phyloP scores from a whole-genome alignment of 768 basidiomycete genomes.

The Suillus lakei region DNA sequence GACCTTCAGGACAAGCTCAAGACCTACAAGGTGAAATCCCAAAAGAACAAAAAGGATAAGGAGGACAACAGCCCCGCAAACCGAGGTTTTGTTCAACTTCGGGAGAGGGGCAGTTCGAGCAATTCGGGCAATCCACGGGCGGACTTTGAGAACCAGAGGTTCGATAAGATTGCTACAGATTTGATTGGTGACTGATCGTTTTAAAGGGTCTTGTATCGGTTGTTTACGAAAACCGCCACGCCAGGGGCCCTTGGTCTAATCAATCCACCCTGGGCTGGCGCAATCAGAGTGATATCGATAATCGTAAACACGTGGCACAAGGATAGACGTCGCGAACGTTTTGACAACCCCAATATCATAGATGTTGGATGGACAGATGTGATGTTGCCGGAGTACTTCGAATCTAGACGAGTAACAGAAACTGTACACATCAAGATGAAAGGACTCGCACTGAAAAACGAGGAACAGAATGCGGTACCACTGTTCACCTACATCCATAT shows the following conservation, averaged over 20 bases:
- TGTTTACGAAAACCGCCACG: conserved; percentile 27
- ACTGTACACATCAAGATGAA: conserved; percentile 25
- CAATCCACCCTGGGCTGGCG: conserved; percentile 36
- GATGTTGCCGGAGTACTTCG: conserved; percentile 30
- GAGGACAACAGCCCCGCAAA: conserved; percentile 51
- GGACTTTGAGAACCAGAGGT: conserved; percentile 56
- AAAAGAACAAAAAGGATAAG: conserved; percentile 30
- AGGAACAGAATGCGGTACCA: conserved; percentile 21
- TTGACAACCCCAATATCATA: conserved; percentile 37
- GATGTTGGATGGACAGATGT: conserved; percentile 51
- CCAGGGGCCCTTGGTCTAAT: conserved; percentile 38
- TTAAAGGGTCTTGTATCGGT: conserved; percentile 36
- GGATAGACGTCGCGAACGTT: conserved; percentile 40
- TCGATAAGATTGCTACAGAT: background rate
- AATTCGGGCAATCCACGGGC: conserved; percentile 34
- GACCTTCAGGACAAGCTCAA: conserved; percentile 45
- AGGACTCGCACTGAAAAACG: conserved; percentile 3
- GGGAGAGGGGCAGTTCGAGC: conserved; percentile 19
- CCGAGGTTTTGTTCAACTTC: conserved; percentile 32
- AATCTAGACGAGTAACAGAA: conserved; percentile 16
- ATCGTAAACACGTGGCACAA: conserved; percentile 38
- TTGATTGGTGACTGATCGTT: background rate
- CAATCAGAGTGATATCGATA: conserved; percentile 41
- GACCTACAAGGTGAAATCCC: conserved; percentile 43
- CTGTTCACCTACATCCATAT: background rate